Conservation (phyloP, 2,329 filamentous ascomycete genomes). For the Cercospora berteroae region DNA sequence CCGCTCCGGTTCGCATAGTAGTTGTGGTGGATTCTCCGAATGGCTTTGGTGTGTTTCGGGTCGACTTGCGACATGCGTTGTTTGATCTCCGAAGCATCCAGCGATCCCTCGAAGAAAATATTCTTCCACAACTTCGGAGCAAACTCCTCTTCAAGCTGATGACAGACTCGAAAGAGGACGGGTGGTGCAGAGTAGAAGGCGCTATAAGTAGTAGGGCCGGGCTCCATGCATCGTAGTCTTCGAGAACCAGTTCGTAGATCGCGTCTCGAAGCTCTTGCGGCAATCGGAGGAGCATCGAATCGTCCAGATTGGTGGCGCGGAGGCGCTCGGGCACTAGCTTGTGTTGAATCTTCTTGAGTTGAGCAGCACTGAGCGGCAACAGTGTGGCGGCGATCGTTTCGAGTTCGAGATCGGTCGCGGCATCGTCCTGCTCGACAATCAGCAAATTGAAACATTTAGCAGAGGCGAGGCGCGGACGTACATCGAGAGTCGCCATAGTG, state of each 20-base stretch:
- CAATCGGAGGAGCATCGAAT: not conserved
- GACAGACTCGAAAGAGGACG: not conserved
- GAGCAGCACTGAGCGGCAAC: not conserved
- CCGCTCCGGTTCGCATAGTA: not conserved
- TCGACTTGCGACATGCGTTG: not conserved
- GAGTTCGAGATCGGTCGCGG: too few species aligned
- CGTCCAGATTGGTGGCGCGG: not conserved
- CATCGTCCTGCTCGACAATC: not conserved
- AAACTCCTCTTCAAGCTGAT: not conserved
- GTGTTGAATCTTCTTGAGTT: not conserved
- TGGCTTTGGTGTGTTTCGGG: not conserved
- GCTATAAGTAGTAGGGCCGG: too few species aligned
- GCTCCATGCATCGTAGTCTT: not conserved
- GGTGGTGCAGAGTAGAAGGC: not conserved
- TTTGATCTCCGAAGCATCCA: not conserved
- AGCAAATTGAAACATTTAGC: not conserved
- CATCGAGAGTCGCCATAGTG: not conserved
- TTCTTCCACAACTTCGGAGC: not conserved
- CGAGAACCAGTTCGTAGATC: not conserved
- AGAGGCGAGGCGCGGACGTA: not conserved
- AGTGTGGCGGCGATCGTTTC: not conserved
- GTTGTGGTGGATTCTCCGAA: not conserved
- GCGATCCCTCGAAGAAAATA: not conserved
- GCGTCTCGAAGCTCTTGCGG: not conserved
- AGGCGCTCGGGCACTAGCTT: not conserved